phyloP scores from a whole-genome alignment of 2,329 filamentous ascomycete species.

The Colletotrichum kahawae region DNA sequence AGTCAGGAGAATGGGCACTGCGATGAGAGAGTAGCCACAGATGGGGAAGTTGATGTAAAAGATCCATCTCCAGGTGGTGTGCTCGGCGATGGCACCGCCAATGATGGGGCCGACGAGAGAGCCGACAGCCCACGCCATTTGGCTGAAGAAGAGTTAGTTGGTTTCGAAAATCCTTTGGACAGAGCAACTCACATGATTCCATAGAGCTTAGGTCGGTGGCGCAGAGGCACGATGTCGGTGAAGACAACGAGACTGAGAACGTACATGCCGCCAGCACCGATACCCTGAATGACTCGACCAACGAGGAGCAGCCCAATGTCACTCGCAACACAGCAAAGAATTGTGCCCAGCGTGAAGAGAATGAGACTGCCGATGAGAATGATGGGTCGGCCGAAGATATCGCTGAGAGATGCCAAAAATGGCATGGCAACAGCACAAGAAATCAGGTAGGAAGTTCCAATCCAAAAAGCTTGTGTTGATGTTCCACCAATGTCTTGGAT shows the following conservation, averaged over 20 bases:
- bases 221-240: constrained; percentile 46
- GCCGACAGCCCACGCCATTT: constrained; percentile 44
- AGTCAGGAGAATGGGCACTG: constrained; percentile 47
- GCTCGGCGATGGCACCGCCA: constrained; percentile 38
- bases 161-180: too few species aligned
- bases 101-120: constrained; percentile 44
- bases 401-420: constrained; percentile 35
- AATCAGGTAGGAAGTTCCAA: constrained; percentile 32
- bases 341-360: constrained; percentile 48
- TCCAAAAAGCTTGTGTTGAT: constrained; percentile 32
- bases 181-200: constrained; percentile 35
- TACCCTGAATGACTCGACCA: constrained; percentile 43
- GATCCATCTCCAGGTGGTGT: constrained; percentile 50
- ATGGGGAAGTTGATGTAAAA: constrained; percentile 55
- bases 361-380: constrained; percentile 36
- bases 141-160: constrained; percentile 4
- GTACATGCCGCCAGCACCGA: constrained; percentile 47
- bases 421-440: constrained; percentile 32
- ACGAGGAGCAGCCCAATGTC: constrained; percentile 37
- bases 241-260: constrained; percentile 44
- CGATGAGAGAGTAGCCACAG: constrained; percentile 41
- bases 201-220: constrained; percentile 46
- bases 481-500: constrained; percentile 28
- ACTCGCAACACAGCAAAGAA: constrained; percentile 40
- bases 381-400: constrained; percentile 38